Evolutionary conservation across 805 yeast genomes (phyloP).

Genomic region (Sugiyamaella qingdaonensis): DNA sequence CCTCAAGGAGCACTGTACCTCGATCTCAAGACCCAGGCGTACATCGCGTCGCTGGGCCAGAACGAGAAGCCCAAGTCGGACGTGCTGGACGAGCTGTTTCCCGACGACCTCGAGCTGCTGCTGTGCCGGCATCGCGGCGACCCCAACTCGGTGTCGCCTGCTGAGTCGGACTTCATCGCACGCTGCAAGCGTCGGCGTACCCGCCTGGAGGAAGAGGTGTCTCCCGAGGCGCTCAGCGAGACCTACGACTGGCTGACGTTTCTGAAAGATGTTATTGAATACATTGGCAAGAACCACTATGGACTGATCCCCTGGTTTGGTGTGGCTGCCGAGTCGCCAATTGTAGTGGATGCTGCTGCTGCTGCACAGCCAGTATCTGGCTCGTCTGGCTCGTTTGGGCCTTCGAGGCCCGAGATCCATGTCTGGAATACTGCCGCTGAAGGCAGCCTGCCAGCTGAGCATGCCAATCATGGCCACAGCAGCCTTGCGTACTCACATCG

Average conservation of each 20-base stretch:
- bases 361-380: background rate
- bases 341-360: constrained; percentile 71
- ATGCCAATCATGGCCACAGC: background rate
- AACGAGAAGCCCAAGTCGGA: constrained; percentile 58
- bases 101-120: constrained; percentile 51
- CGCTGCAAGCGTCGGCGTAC: constrained; percentile 71
- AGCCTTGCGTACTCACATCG: background rate
- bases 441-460: background rate
- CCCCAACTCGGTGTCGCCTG: constrained; percentile 50
- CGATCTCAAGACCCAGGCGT: constrained; percentile 93
- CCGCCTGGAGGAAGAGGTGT: constrained; percentile 42
- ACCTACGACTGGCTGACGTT: constrained; percentile 85
- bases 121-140: constrained; percentile 32
- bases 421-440: background rate
- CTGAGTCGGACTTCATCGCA: constrained; percentile 73
- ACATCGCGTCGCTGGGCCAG: constrained; percentile 73
- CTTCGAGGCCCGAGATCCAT: background rate
- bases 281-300: constrained; percentile 54
- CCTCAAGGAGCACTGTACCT: constrained; percentile 75
- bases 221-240: constrained; percentile 53
- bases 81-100: constrained; percentile 71
- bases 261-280: constrained; percentile 72
- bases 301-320: constrained; percentile 5
- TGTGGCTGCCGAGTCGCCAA: constrained; percentile 22
- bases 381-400: background rate